Conservation (phyloP, 2,329 filamentous ascomycete genomes). For the Dothiorella sarmentorum region DNA sequence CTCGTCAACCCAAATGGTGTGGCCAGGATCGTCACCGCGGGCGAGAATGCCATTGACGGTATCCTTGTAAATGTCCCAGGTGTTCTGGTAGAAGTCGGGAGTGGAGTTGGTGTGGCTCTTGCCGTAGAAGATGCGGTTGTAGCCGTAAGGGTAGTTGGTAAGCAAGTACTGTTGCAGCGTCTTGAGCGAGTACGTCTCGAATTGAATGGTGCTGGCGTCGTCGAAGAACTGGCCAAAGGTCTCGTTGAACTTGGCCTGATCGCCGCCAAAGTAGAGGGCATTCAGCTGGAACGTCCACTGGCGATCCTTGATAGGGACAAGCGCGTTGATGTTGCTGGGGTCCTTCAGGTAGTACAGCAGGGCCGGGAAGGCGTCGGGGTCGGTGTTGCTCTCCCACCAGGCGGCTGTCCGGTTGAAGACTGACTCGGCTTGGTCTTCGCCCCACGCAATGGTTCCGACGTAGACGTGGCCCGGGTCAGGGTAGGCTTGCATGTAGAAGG, state of each 20-base stretch:
- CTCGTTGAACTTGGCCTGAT: constrained; percentile 2
- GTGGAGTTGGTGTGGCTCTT: constrained; percentile 17
- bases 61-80: constrained; percentile 13
- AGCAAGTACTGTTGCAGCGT: constrained; percentile 12
- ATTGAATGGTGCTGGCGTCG: not conserved
- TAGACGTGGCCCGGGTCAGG: constrained; percentile 10
- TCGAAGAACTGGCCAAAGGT: constrained; percentile 9
- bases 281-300: constrained; percentile 4
- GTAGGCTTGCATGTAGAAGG: constrained; percentile 37
- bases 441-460: constrained; percentile 11
- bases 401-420: constrained; percentile 1
- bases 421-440: not conserved
- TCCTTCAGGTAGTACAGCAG: constrained; percentile 17
- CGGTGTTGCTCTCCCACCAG: constrained; percentile 3
- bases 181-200: constrained; percentile 11
- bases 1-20: constrained; percentile 14
- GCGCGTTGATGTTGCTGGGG: constrained; percentile 1
- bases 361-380: constrained; percentile 1
- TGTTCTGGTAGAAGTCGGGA: constrained; percentile 1
- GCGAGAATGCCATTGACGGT: constrained; percentile 14
- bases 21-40: constrained; percentile 13
- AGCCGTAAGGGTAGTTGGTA: constrained; percentile 17
- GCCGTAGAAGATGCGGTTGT: constrained; percentile 15
- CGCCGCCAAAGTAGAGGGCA: constrained; percentile 6
- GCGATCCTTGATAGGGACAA: constrained; percentile 3